These are phyloP conservation scores for Aspergillus nanangensis DNA, from an alignment of 495 filamentous ascomycete genomes.

Conservation along the genomic window DNA sequence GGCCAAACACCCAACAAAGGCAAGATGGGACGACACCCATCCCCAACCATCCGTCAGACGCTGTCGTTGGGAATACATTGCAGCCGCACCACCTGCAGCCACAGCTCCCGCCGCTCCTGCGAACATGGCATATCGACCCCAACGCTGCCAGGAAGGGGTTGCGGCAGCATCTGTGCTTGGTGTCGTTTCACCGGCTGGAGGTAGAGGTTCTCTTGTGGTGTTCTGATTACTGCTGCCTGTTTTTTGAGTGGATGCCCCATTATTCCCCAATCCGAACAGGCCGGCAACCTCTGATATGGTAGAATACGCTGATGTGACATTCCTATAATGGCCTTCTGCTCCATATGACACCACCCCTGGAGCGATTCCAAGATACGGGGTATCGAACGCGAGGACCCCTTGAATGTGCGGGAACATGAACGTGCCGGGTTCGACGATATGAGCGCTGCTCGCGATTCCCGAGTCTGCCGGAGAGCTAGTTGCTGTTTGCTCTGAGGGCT, in stretches of 20 bases:
- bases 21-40: constrained; percentile 90
- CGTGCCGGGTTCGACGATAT: constrained; percentile 24
- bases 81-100: constrained; percentile 82
- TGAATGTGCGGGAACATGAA: constrained; percentile 69
- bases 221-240: constrained; percentile 9
- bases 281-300: constrained; percentile 61
- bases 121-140: constrained; percentile 79
- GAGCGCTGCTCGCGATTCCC: constrained; percentile 20
- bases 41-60: constrained; percentile 64
- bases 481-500: constrained; percentile 13
- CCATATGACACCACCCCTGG: constrained; percentile 86
- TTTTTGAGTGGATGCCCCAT: constrained; percentile 18
- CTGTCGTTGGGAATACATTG: constrained; percentile 79
- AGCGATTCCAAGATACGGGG: constrained; percentile 85
- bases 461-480: constrained; percentile 15
- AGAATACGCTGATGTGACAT: constrained; percentile 62
- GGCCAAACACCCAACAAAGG: constrained; percentile 86
- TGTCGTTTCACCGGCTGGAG: constrained; percentile 23
- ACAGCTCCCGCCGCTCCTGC: constrained; percentile 78
- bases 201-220: constrained; percentile 20
- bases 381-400: constrained; percentile 91
- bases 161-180: constrained; percentile 44
- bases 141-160: constrained; percentile 59
- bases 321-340: constrained; percentile 79
- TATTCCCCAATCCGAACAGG: constrained; percentile 52